These are phyloP conservation scores for Alisma plantagoaquatica DNA, from an alignment of 106 monocot genomes.

Conservation along the genomic window DNA sequence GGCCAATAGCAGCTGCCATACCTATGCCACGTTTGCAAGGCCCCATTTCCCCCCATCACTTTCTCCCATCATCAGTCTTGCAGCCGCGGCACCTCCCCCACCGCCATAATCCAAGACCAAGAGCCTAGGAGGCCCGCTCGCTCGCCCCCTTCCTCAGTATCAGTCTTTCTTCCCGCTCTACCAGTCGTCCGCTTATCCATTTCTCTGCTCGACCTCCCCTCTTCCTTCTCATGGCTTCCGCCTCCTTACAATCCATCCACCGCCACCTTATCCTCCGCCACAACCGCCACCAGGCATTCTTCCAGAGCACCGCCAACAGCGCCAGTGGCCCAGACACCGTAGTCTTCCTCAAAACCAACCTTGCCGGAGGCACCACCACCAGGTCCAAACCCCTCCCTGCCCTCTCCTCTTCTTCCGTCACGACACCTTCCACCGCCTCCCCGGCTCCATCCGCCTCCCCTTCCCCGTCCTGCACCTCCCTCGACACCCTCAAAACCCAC, in stretches of 20 bases:
- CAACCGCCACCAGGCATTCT: background rate
- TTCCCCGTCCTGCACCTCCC: conserved; percentile 17
- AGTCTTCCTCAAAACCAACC: background rate
- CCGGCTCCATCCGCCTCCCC: conserved; percentile 9
- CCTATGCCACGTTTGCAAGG: too few relatives aligned
- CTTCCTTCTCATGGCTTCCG: background rate
- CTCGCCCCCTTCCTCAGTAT: background rate
- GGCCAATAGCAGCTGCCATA: too few relatives aligned
- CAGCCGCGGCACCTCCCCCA: background rate
- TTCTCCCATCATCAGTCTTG: too few relatives aligned
- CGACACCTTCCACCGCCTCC: conserved; percentile 14
- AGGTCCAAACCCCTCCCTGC: background rate
- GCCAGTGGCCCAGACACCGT: background rate
- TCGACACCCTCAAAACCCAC: conserved; percentile 49
- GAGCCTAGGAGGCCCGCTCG: background rate
- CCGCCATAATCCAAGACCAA: background rate
- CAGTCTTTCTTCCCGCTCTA: too few relatives aligned
- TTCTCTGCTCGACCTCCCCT: too few relatives aligned
- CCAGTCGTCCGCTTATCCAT: too few relatives aligned
- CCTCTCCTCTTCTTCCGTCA: conserved; percentile 5
- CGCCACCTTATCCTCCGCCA: background rate
- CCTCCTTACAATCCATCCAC: background rate
- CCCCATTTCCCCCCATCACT: too few relatives aligned
- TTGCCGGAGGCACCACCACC: too few relatives aligned
- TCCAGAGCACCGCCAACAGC: too few relatives aligned